Conservation (phyloP, 768 basidiomycete genomes). For the Podaxis rugospora region DNA sequence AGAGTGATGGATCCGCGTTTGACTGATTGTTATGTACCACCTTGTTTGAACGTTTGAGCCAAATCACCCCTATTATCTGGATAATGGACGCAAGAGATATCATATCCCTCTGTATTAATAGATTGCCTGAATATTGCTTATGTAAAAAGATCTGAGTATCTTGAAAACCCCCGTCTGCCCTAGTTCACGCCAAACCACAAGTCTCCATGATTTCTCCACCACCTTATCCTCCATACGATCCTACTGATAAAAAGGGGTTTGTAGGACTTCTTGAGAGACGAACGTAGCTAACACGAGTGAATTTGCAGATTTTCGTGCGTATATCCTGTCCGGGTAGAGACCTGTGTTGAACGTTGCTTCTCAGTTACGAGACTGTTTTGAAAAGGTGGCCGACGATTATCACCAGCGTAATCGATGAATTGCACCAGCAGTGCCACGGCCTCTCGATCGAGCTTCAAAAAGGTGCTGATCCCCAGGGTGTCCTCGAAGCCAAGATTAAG, state of each 20-base stretch:
- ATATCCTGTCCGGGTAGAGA: background rate
- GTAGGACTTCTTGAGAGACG: slow-evolving; percentile 15
- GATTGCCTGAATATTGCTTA: background rate
- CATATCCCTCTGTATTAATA: slow-evolving; percentile 1
- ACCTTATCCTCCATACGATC: slow-evolving; percentile 70
- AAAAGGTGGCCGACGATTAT: slow-evolving; percentile 84
- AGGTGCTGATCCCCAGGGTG: slow-evolving; percentile 17
- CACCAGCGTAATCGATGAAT: slow-evolving; percentile 71
- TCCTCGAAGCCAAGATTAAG: slow-evolving; percentile 41
- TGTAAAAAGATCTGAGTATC: background rate
- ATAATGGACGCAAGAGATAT: background rate
- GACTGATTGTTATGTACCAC: background rate
- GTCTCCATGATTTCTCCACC: slow-evolving; percentile 24
- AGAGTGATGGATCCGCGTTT: background rate
- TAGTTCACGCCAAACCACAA: background rate
- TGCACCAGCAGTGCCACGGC: slow-evolving; percentile 67
- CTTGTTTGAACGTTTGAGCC: background rate
- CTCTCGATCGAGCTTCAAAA: slow-evolving; percentile 39
- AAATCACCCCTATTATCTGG: background rate
- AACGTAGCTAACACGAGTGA: slow-evolving; percentile 46
- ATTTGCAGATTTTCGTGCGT: background rate
- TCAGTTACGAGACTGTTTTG: slow-evolving; percentile 73
- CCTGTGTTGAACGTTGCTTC: background rate
- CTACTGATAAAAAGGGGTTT: slow-evolving; percentile 61
- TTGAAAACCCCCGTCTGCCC: background rate